Base-by-base conservation (phyloP, 345 rosid species). In the Hypericum perforatum region DNA sequence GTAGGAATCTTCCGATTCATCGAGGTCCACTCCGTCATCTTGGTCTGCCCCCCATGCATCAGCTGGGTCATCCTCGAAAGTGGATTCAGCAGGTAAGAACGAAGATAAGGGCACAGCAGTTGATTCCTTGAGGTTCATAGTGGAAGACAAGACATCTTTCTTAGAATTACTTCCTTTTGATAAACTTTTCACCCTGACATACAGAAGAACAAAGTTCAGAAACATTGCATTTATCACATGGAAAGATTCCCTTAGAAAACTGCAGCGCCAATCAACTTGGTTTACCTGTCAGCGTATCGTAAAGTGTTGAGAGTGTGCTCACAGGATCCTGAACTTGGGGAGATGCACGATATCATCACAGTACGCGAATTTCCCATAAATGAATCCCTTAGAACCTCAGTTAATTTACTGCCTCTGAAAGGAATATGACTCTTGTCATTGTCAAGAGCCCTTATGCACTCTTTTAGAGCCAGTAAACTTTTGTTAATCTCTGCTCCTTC, bases 331-430 rank as follows among this genome's bases (percentile, higher is more conserved):
- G 78, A 78, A 65, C 81, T 63, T 5, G 88, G 88, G 49, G 89
- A 78, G 59, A 82, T 73, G 54, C 84, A 78, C 3, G 89, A 82
- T 66, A 78, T 82, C 84, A 82, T 82, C 14, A 78, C 89, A 29
- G 89, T 82, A 37, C 84, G 78, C 0, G 88, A 82, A 65, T 82
- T 70, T 16, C 84, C 88, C 57, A 78, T 78, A 66, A 82, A 82
- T 42, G 88, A 82, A 68, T 82, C 88, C 72, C 88, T 65, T 11
- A 78, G 76, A 43, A 82, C 88, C 68, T 82, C 84, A n/a, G 88
- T 82, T 44, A 82, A 65, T 60, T 82, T 82, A 68, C 87, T 81
- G 45, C 87, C 87, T 69, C 83, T 69, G 48, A 81, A 81, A 14
- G 86, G 87, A 40, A 81, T 81, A 62, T 81, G 87, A 57, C 79